These are phyloP conservation scores for Plectosphaerella cucumerina DNA, from an alignment of 2,329 filamentous ascomycete genomes.

Conservation along the genomic window DNA sequence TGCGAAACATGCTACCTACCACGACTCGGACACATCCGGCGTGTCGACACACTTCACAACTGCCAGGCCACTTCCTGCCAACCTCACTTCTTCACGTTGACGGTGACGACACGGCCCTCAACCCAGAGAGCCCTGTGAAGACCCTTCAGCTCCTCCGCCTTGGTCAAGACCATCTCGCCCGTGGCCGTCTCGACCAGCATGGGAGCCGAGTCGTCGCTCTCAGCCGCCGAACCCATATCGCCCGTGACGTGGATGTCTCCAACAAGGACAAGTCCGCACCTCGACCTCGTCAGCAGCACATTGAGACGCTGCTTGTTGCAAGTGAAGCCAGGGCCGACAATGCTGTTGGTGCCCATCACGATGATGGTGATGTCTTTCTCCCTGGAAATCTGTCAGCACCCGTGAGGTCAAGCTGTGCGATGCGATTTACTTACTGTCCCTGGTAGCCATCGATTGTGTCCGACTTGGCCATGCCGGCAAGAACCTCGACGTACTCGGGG, in stretches of 20 bases:
- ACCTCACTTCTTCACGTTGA: no score
- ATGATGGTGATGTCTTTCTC: slow-evolving; percentile 13
- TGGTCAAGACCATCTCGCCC: no score
- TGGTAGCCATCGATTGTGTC: slow-evolving; percentile 16
- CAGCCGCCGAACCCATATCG: no score
- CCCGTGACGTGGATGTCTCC: slow-evolving; percentile 13
- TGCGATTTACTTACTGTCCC: slow-evolving; percentile 11
- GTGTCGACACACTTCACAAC: no score
- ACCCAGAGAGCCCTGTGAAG: no score
- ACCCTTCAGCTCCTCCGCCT: no score
- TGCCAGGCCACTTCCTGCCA: no score
- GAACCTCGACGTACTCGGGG: slow-evolving; percentile 3
- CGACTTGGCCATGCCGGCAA: slow-evolving; percentile 7
- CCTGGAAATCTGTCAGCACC: neutral
- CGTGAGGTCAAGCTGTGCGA: neutral
- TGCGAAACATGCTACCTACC: no score
- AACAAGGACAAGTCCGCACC: slow-evolving; percentile 13
- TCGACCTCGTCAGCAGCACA: slow-evolving; percentile 13
- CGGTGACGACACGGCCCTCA: no score
- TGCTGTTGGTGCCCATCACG: slow-evolving; percentile 12
- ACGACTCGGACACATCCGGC: no score
- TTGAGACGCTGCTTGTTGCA: slow-evolving; percentile 10
- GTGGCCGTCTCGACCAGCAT: no score
- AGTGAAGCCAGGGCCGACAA: slow-evolving; percentile 12
- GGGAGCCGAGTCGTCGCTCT: no score